Evolutionary conservation across 345 rosid species (phyloP).

Genomic region (Rhodamnia rubescens): DNA sequence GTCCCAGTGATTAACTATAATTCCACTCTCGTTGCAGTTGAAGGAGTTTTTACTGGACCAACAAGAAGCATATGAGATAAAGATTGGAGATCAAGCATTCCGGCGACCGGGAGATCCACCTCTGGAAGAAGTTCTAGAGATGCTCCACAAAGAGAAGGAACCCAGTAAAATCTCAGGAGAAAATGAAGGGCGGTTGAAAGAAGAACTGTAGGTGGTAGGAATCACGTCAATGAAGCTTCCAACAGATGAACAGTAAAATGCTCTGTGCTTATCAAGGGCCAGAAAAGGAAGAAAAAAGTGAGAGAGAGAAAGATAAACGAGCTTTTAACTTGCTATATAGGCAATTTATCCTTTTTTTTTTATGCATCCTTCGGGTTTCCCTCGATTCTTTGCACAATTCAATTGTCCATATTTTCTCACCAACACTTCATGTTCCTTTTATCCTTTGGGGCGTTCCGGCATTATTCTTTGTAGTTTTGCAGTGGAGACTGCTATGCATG

Average conservation of each 20-base stretch:
- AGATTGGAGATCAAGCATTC: slow-evolving; percentile 65
- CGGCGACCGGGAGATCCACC: slow-evolving; percentile 87
- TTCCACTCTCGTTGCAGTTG: slow-evolving; percentile 28
- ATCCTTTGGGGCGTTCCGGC: neutral
- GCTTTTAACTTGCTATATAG: neutral
- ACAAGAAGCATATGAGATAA: slow-evolving; percentile 74
- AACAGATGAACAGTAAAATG: neutral
- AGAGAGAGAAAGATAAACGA: neutral
- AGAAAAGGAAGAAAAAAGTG: neutral
- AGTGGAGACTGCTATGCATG: too few species aligned
- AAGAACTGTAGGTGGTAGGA: slow-evolving; percentile 36
- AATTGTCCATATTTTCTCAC: neutral
- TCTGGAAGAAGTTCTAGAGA: slow-evolving; percentile 42
- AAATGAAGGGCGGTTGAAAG: slow-evolving; percentile 18
- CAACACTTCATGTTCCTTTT: neutral
- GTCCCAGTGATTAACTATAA: neutral
- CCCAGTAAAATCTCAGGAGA: neutral
- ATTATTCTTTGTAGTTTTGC: too few species aligned
- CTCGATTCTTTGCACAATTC: neutral
- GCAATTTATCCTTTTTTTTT: neutral
- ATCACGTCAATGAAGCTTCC: neutral
- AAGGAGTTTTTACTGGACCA: slow-evolving; percentile 70
- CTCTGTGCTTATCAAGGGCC: neutral
- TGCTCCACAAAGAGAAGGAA: slow-evolving; percentile 20
- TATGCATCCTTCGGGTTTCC: neutral